Evolutionary conservation across 1,139 yeast genomes (phyloP), one percentile per base, ranked within the genome.

Genomic region (Debaryomyces subglobosus): DNA sequence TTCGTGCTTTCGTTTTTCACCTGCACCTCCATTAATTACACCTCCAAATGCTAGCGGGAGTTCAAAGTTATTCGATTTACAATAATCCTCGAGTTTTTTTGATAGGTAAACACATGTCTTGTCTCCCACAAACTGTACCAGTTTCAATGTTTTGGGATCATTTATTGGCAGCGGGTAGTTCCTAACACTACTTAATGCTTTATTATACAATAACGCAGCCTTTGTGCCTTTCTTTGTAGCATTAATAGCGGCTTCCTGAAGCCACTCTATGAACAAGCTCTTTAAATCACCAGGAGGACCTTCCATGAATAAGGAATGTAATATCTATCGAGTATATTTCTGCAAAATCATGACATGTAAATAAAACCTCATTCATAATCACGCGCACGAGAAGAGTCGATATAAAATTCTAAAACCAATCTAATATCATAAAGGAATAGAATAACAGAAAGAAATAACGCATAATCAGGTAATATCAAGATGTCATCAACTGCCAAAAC

Each of bases 111-210:
- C 61, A 37, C 85, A 81, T 9, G 86, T 81, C 50, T 82, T 81
- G n/a, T 78, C 84, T 0, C 95, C 95, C 27, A 87, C 72, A 49
- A 64, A 81, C 53, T 76, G 82, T 40, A 87, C 68, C 60, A 71
- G 72, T 16, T 66, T 63, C 44, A 87, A 69, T 36, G 85, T 76
- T 33, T 72, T 66, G 4, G 87, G 82, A 53, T 81, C 81, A 6
- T 57, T 49, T 15, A 85, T 75, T 20, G 71, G 67, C 4, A 65
- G 64, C 0, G 76, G 77, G 48, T 73, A 72, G 13, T 68, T 63
- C 37, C 69, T 63, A 36, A 86, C 59, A 30, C 78, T 72, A 33
- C 71, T 78, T 47, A 78, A 59, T 2, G 89, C 86, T 46, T 73
- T 67, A 49, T 69, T 68, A 53, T 80, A 81, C 1, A 79, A 71